Conservation (phyloP, 352 stramenopile genomes). For the Globisporangium parvum region DNA sequence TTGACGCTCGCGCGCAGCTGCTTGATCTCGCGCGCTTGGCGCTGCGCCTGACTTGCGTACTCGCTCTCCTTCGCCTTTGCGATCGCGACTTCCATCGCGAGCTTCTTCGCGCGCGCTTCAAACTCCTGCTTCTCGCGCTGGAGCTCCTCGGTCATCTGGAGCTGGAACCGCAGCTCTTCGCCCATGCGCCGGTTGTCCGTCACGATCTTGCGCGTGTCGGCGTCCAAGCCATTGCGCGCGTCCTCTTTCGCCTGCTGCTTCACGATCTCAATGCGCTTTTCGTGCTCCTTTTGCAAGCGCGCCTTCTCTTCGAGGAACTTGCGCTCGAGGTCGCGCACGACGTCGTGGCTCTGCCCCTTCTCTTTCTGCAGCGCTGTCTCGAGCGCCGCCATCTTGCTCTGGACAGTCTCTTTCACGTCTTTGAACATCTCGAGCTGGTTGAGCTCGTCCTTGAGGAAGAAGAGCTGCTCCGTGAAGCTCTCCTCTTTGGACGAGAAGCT, state of each 20-base stretch:
- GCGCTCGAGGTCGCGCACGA: slow-evolving; percentile 64
- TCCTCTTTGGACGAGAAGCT: slow-evolving; percentile 44
- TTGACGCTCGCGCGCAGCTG: slow-evolving; percentile 67
- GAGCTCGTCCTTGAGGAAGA: slow-evolving; percentile 59
- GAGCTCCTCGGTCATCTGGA: slow-evolving; percentile 88
- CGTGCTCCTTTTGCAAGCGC: slow-evolving; percentile 75
- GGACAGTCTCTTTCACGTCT: slow-evolving; percentile 61
- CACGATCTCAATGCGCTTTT: slow-evolving; percentile 82
- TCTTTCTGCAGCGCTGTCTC: slow-evolving; percentile 56
- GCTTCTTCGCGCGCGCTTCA: slow-evolving; percentile 44
- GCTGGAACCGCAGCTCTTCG: slow-evolving; percentile 90
- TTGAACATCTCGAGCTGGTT: slow-evolving; percentile 59
- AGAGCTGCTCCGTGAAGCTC: slow-evolving; percentile 45
- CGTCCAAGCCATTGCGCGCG: slow-evolving; percentile 85
- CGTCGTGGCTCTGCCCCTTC: slow-evolving; percentile 43
- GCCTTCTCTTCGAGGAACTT: slow-evolving; percentile 88
- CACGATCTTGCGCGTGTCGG: slow-evolving; percentile 89
- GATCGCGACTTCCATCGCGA: slow-evolving; percentile 72
- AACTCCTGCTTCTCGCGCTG: slow-evolving; percentile 77
- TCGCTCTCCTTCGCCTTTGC: slow-evolving; percentile 81
- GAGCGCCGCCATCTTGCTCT: slow-evolving; percentile 50
- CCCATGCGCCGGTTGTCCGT: slow-evolving; percentile 90
- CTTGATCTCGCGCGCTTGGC: slow-evolving; percentile 66
- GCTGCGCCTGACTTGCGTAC: slow-evolving; percentile 78
- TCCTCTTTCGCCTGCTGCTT: slow-evolving; percentile 86